Evolutionary conservation across 495 filamentous ascomycete species (phyloP).

Genomic region (Neurospora sp.): DNA sequence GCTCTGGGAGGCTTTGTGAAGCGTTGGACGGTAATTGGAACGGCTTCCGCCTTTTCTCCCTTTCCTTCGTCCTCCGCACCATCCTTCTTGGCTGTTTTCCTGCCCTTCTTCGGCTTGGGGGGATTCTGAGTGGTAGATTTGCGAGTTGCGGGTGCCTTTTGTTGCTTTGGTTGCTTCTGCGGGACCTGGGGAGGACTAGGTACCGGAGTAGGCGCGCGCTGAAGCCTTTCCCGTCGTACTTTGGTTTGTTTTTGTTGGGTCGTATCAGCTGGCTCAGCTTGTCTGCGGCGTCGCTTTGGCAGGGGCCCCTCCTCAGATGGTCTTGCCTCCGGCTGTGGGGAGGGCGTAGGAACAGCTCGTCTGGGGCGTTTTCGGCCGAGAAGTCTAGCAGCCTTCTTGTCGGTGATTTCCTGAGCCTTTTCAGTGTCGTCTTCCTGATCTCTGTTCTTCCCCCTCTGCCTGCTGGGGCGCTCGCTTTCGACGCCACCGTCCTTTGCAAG

Average conservation of each 20-base stretch:
- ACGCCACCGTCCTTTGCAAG: constrained; percentile 7
- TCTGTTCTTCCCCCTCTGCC: constrained; percentile 15
- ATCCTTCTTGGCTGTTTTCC: background rate
- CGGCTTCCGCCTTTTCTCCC: constrained; percentile 11
- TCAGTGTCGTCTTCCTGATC: constrained; percentile 11
- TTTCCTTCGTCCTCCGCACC: constrained; percentile 16
- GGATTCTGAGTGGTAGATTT: constrained; percentile 8
- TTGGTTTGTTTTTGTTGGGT: constrained; percentile 28
- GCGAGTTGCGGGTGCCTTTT: constrained; percentile 13
- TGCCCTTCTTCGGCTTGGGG: constrained; percentile 5
- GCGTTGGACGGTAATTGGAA: constrained; percentile 37
- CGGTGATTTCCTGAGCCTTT: constrained; percentile 21
- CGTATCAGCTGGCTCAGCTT: constrained; percentile 17
- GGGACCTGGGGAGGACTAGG: background rate
- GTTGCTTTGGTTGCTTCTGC: background rate
- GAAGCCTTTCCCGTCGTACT: background rate
- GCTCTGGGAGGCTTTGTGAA: constrained; percentile 25
- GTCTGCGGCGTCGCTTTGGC: constrained; percentile 26
- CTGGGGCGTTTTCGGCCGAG: constrained; percentile 29
- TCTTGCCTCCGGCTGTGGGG: constrained; percentile 20
- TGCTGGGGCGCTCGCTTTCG: constrained; percentile 8
- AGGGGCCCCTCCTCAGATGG: constrained; percentile 14
- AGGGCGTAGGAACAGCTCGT: constrained; percentile 17
- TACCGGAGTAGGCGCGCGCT: background rate
- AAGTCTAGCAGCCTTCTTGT: constrained; percentile 23